A percentile compares a stretch with the other conserved stretches of the same genome.
These are phyloP conservation scores for Trichothecium roseum DNA, from an alignment of 2,329 filamentous ascomycete genomes.

Conservation along the genomic window DNA sequence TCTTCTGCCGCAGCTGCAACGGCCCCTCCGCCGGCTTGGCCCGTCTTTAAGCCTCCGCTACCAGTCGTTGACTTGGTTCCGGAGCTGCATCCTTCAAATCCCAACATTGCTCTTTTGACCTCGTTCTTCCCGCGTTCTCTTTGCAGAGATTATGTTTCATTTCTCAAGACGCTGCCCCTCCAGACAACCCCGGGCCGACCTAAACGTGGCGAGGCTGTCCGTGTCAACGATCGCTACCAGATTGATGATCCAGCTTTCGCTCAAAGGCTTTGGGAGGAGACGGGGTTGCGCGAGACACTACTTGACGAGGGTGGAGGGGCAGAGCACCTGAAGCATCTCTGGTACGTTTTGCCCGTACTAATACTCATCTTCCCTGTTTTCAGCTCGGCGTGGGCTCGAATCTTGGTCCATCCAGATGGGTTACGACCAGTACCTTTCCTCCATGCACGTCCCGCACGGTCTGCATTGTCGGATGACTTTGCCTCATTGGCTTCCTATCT, in stretches of 20 bases:
- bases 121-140: constrained; percentile 67
- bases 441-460: no score
- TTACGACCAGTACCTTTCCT: not conserved
- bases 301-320: constrained; percentile 16
- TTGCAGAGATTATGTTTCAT: constrained; percentile 66
- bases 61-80: constrained; percentile 55
- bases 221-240: constrained; percentile 86
- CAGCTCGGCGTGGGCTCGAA: no score
- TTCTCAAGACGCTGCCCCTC: constrained; percentile 58
- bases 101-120: constrained; percentile 62
- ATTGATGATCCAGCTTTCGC: constrained; percentile 69
- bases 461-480: no score
- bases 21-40: constrained; percentile 45
- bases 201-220: constrained; percentile 68
- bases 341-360: constrained; percentile 24
- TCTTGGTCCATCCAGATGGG: no score
- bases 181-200: constrained; percentile 69
- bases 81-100: constrained; percentile 34
- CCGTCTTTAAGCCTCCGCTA: constrained; percentile 57
- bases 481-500: no score
- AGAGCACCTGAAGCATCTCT: constrained; percentile 26
- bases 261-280: constrained; percentile 63
- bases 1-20: constrained; percentile 11
- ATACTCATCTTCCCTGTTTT: not conserved
- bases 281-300: constrained; percentile 57